Evolutionary conservation across 208 protist species (phyloP), one percentile per base, ranked within the genome.

Genomic region (Crithidia bombi): DNA sequence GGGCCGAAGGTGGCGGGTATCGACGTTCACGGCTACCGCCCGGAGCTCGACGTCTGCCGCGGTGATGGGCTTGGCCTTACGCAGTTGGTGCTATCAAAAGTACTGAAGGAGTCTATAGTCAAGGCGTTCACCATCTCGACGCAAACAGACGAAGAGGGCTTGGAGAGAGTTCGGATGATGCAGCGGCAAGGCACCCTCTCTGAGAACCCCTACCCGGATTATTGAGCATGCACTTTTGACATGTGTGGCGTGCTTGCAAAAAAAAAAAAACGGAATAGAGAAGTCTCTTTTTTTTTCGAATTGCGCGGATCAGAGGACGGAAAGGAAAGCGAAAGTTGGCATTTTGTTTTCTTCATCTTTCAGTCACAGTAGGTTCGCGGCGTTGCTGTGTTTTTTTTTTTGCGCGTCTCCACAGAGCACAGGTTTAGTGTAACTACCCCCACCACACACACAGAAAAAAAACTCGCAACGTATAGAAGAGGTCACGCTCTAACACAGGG

Each of bases 131-230:
- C 78, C 23, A 95, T 95, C 39, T 92, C 90, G 3, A 90, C 87
- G 14, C 75, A 86, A 44, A 95, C 90, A 38, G 82, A 87, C 47
- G 85, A 93, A 62, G 90, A 95, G 62, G 90, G 90, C n/a, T 78
- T 93, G 50, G 78, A 72, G 10, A 64, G 87, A 17, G 78, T 95
- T 33, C 73, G 91, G 64, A 85, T 95, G 81, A 80, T 95, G 81
- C 90, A 95, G 55, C 86, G 85, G 21, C 82, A 95, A 50, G 90
- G 90, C 50, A 88, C 84, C 7, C 69, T 95, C 21, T 90, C 90
- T 12, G 79, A 90, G 28, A 91, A 95, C 64, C 87, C 90, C 5
- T 95, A 95, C 61, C 86, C 90, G 5, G 86, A 95, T 67, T 81
- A 90, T 35, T 90, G 78, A 58, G 17, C 26, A 19, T 21, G 21